Percentiles rank a stretch among this genome's conserved stretches.
phyloP scores from a whole-genome alignment of 257 asterid species.

The Prunella vulgaris region DNA sequence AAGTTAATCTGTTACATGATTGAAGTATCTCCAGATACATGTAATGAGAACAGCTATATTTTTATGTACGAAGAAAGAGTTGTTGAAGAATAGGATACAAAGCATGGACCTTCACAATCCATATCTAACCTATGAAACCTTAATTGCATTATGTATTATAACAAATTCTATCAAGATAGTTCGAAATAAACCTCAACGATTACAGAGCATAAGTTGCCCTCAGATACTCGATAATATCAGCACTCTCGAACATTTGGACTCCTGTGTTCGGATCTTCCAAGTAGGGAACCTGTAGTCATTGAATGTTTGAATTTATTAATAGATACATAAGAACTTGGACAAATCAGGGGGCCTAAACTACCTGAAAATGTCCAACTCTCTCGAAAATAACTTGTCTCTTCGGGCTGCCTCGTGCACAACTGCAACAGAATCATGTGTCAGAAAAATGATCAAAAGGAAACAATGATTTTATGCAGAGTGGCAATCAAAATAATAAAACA shows the following conservation, averaged over 20 bases:
- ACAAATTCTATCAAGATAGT: background rate
- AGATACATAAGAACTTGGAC: background rate
- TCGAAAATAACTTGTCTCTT: slow-evolving; percentile 59
- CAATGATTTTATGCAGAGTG: background rate
- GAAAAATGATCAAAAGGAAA: background rate
- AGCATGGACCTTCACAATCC: background rate
- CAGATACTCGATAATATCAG: slow-evolving; percentile 78
- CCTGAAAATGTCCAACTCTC: slow-evolving; percentile 89
- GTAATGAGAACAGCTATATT: background rate
- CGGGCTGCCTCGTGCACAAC: slow-evolving; percentile 97
- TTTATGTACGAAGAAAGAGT: background rate
- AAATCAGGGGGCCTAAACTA: background rate
- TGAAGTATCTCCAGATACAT: background rate
- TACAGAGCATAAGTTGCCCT: slow-evolving; percentile 70
- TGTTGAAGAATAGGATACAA: background rate
- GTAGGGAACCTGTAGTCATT: slow-evolving; percentile 66
- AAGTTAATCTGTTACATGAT: background rate
- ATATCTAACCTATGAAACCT: background rate
- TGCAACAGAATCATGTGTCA: slow-evolving; percentile 26
- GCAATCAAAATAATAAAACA: background rate
- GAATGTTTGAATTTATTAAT: background rate
- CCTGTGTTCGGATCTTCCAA: slow-evolving; percentile 95
- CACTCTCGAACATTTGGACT: slow-evolving; percentile 92
- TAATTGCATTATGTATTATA: background rate
- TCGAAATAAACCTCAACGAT: slow-evolving; percentile 6